Base-by-base conservation (phyloP, 2,329 filamentous ascomycete genomes). In the Cercospora berteroae region DNA sequence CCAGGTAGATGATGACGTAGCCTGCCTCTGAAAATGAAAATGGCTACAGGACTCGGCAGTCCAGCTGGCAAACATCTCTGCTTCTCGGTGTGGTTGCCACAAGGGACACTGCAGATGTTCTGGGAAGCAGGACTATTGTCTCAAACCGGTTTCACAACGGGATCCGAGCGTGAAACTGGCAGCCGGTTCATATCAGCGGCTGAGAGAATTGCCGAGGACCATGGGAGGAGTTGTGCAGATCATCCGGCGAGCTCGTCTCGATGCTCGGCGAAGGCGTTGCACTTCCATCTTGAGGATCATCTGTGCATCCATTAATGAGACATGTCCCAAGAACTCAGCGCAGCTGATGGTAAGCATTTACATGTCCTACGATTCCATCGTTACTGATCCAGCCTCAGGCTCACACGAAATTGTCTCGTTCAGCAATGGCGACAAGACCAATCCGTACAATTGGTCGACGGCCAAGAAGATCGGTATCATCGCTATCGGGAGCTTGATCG, bases 401-500 rank as follows among this genome's bases (percentile, higher is more conserved):
- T 16, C 36, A 25, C 33, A 39, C 29, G 44, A 69, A 7, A 74
- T 81, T 42, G 74, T 82, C 18, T 73, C 76, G 4, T 82, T 82
- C 70, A 74, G 74, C 48, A 74, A 78, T 31, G 76, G 75, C 77
- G 69, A 69, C 48, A 39, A 58, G 9, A 33, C 66, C 9, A 68
- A 70, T 62, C 80, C 80, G 2, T 77, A 80, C 57, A 80, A 80
- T 57, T 82, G 80, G 80, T 72, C 73, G n/a, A 69, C 44, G 58
- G 9, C 44, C 31, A 69, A 66, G 71, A 90, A 90, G 73, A 68
- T 77, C 1, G 75, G 79, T 25, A 81, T 89, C 9, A 72, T 88
- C 3, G 74, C 84, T 39, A 81, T 85, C 1, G 83, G 84, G 0
- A 86, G 86, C 79, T 75, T 85, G 70, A 82, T 83, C 56, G 86